phyloP scores from a whole-genome alignment of 805 yeast genomes.

The Dipodascus geniculatus region DNA sequence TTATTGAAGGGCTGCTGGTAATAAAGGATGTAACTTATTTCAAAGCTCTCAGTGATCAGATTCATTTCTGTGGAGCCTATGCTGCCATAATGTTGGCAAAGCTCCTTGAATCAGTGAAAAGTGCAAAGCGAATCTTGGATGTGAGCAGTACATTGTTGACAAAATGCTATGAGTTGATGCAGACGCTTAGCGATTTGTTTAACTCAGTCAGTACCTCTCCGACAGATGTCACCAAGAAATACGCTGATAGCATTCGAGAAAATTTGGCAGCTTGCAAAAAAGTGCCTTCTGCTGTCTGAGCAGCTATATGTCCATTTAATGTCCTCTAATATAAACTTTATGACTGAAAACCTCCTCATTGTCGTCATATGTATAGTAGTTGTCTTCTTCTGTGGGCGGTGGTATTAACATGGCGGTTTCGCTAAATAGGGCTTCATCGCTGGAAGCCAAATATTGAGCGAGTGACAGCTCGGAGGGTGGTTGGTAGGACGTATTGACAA shows the following conservation, averaged over 20 bases:
- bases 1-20: constrained; percentile 31
- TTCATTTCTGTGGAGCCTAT: constrained; percentile 34
- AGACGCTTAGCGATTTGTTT: not conserved
- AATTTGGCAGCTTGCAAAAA: not conserved
- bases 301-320: not conserved
- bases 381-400: constrained; percentile 22
- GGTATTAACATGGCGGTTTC: constrained; percentile 25
- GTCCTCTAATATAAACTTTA: constrained; percentile 15
- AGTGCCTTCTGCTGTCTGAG: not conserved
- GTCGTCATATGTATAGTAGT: constrained; percentile 23
- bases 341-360: constrained; percentile 28
- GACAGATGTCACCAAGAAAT: not conserved
- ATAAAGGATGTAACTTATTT: constrained; percentile 44
- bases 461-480: constrained; percentile 24
- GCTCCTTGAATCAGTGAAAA: constrained; percentile 4
- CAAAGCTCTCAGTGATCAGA: constrained; percentile 60
- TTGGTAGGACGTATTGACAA: constrained; percentile 21
- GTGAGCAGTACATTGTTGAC: not conserved
- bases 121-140: not conserved
- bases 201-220: not conserved
- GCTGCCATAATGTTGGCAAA: constrained; percentile 14
- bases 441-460: constrained; percentile 23
- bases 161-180: not conserved
- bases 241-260: not conserved
- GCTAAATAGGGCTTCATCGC: constrained; percentile 26